Conservation (phyloP, 2,329 filamentous ascomycete species). For the Fusarium sp. region DNA sequence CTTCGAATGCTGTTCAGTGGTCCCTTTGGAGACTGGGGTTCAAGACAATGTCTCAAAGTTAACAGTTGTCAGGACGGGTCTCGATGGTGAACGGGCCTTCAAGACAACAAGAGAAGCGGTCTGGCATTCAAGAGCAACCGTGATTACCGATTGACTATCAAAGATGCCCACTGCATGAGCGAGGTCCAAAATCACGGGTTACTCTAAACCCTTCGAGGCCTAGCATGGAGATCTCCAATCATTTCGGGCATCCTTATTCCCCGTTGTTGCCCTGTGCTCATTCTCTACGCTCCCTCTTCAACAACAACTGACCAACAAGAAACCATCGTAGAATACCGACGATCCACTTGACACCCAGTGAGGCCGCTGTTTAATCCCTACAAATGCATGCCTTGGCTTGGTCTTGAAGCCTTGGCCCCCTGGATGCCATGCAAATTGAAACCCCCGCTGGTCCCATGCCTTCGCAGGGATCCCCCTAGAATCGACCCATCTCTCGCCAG, state of each 20-base stretch:
- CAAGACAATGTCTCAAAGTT: slow-evolving; percentile 42
- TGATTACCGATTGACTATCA: slow-evolving; percentile 40
- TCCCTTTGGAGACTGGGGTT: slow-evolving; percentile 18
- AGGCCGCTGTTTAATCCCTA: slow-evolving; percentile 36
- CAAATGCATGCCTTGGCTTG: slow-evolving; percentile 14
- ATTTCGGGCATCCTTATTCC: slow-evolving; percentile 24
- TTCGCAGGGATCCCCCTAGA: slow-evolving; percentile 35
- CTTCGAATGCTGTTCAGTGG: slow-evolving; percentile 6
- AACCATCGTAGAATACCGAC: slow-evolving; percentile 18
- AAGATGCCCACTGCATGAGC: slow-evolving; percentile 12
- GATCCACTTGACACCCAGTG: slow-evolving; percentile 42
- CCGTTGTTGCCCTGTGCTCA: slow-evolving; percentile 23
- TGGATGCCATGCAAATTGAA: slow-evolving; percentile 32
- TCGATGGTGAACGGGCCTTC: slow-evolving; percentile 44
- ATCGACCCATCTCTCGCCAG: slow-evolving; percentile 41
- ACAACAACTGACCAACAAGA: slow-evolving; percentile 34
- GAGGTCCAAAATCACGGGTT: slow-evolving; percentile 43
- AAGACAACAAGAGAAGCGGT: slow-evolving; percentile 43
- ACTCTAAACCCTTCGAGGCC: slow-evolving; percentile 22
- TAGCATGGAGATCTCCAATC: slow-evolving; percentile 39
- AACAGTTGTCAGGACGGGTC: slow-evolving; percentile 44
- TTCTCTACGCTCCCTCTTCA: slow-evolving; percentile 16
- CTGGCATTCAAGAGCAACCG: slow-evolving; percentile 38
- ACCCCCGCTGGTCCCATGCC: slow-evolving; percentile 10
- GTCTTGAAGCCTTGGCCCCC: neutral